Evolutionary conservation across 768 basidiomycete genomes (phyloP).

Genomic region (Termitomyces sp.): DNA sequence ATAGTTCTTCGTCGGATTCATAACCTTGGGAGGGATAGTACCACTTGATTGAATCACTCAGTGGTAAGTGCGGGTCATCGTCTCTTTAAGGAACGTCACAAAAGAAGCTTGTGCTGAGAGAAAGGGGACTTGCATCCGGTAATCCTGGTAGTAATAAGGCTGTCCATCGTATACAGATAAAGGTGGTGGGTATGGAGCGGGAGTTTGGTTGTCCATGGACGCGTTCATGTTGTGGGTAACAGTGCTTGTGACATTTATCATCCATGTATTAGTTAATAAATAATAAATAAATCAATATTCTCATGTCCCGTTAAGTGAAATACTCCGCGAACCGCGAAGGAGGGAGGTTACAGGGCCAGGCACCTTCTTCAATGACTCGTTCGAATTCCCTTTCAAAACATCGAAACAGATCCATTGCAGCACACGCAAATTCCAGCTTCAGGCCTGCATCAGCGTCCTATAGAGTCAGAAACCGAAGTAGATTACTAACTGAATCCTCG

Average conservation of each 20-base stretch:
- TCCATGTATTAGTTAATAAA: background rate
- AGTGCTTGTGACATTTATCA: background rate
- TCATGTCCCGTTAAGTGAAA: conserved; percentile 17
- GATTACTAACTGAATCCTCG: conserved; percentile 40
- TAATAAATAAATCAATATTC: background rate
- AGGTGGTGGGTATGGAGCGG: conserved; percentile 3
- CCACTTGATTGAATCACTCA: conserved; percentile 74
- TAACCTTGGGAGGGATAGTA: conserved; percentile 80
- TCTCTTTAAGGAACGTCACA: conserved; percentile 5
- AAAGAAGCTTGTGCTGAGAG: background rate
- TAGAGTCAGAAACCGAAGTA: conserved; percentile 3
- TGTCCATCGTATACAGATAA: background rate
- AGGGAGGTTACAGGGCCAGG: conserved; percentile 48
- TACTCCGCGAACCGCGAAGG: conserved; percentile 26
- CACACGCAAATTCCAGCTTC: conserved; percentile 45
- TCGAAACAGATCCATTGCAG: conserved; percentile 47
- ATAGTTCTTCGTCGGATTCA: conserved; percentile 57
- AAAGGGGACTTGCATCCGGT: conserved; percentile 20
- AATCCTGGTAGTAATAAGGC: conserved; percentile 13
- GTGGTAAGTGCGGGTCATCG: conserved; percentile 28
- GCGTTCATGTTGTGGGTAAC: background rate
- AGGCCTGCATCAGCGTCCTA: background rate
- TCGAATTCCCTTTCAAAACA: conserved; percentile 47
- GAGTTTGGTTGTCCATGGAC: conserved; percentile 10
- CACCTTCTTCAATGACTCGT: conserved; percentile 31